A percentile compares a stretch with the other conserved stretches of the same genome.
phyloP scores from a whole-genome alignment of 768 basidiomycete genomes.

The Collybia nuda region DNA sequence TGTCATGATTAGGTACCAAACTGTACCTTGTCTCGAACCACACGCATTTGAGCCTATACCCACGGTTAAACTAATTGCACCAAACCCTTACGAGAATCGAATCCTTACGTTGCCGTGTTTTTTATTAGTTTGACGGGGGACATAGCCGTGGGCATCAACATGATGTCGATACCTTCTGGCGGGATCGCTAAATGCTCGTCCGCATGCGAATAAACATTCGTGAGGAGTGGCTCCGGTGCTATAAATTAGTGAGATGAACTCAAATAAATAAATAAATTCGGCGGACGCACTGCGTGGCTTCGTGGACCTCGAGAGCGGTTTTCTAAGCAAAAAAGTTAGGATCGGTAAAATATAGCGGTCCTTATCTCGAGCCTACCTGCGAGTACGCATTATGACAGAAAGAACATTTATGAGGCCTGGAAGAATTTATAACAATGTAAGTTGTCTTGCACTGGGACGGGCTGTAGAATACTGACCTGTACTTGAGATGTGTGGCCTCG shows the following conservation, averaged over 20 bases:
- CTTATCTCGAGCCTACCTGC: conserved; percentile 11
- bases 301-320: conserved; percentile 20
- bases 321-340: conserved; percentile 8
- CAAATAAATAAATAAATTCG: not conserved
- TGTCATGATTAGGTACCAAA: too few species aligned
- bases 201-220: conserved; percentile 13
- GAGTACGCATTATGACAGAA: conserved; percentile 14
- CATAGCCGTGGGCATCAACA: conserved; percentile 15
- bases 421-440: not conserved
- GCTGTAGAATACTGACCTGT: conserved; percentile 8
- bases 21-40: not conserved
- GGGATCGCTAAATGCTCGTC: conserved; percentile 20
- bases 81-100: not conserved
- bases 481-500: conserved; percentile 20
- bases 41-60: not conserved
- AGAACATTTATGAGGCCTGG: conserved; percentile 15
- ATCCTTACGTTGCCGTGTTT: conserved; percentile 7
- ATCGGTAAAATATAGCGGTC: not conserved
- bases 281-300: conserved; percentile 18
- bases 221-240: conserved; percentile 19
- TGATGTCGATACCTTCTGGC: conserved; percentile 19
- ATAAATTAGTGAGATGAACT: not conserved
- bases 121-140: conserved; percentile 15
- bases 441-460: not conserved
- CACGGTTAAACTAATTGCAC: not conserved